Evolutionary conservation across 2,329 filamentous ascomycete species (phyloP).

Genomic region (Phaeomoniella chlamydospora): DNA sequence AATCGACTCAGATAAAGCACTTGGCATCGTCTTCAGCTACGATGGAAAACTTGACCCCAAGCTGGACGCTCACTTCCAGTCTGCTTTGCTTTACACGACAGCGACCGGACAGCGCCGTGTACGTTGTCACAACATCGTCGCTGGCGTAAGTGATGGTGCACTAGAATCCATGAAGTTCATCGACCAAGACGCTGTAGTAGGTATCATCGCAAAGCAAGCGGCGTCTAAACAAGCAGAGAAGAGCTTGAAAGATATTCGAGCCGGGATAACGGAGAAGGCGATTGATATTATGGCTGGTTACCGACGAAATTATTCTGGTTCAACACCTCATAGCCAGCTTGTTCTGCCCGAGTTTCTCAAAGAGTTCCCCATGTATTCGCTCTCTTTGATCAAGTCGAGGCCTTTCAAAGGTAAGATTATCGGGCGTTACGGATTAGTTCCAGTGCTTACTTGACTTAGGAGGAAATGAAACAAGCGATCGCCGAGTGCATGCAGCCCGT

Average conservation of each 20-base stretch:
- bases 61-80: constrained; percentile 94
- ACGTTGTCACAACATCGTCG: constrained; percentile 83
- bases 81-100: constrained; percentile 85
- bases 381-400: constrained; percentile 75
- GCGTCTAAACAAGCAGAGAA: constrained; percentile 69
- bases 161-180: constrained; percentile 81
- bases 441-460: constrained; percentile 25
- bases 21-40: constrained; percentile 83
- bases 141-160: constrained; percentile 74
- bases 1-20: constrained; percentile 84
- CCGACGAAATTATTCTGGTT: constrained; percentile 78
- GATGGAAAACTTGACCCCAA: constrained; percentile 96
- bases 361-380: constrained; percentile 92
- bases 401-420: constrained; percentile 60
- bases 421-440: neutral
- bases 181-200: constrained; percentile 85
- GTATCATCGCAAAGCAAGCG: constrained; percentile 80
- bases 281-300: constrained; percentile 87
- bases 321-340: constrained; percentile 79
- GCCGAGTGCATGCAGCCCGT: constrained; percentile 79
- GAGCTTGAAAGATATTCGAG: constrained; percentile 71
- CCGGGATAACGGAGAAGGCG: constrained; percentile 73
- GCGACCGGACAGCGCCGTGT: constrained; percentile 79
- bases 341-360: constrained; percentile 93
- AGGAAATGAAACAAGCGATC: constrained; percentile 78